Conservation (phyloP, 164 flowering plant genomes). For the Piper betle region DNA sequence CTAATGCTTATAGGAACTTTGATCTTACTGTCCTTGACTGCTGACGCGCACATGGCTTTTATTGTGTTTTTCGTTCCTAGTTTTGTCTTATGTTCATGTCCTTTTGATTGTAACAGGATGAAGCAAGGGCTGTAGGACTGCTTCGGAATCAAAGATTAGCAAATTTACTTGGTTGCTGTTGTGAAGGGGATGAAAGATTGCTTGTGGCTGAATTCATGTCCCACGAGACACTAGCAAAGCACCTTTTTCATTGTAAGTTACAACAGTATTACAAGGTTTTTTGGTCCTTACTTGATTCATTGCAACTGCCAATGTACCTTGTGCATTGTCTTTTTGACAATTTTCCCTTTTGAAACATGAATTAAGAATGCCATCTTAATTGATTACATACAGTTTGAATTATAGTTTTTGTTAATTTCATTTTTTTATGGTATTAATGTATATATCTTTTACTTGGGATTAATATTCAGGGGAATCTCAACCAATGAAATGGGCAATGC, state of each 20-base stretch:
- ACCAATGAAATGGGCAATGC: conserved; percentile 91
- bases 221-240: conserved; percentile 84
- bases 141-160: conserved; percentile 68
- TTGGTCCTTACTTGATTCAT: neutral
- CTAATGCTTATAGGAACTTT: too few relatives aligned
- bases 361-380: neutral
- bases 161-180: conserved; percentile 83
- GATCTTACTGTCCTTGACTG: too few relatives aligned
- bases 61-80: neutral
- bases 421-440: neutral
- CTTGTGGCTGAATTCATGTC: conserved; percentile 91
- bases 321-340: neutral
- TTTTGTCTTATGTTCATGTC: neutral
- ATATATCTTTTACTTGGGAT: neutral
- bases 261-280: neutral
- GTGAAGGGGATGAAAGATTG: conserved; percentile 81
- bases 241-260: conserved; percentile 84
- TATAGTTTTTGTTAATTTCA: neutral
- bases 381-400: neutral
- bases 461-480: conserved; percentile 62
- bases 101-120: conserved; percentile 41
- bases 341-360: neutral
- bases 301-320: neutral
- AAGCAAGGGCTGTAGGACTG: conserved; percentile 86
- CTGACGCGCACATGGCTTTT: neutral